Conservation (phyloP, 345 rosid genomes). For the Zanthoxylum bungeanum region DNA sequence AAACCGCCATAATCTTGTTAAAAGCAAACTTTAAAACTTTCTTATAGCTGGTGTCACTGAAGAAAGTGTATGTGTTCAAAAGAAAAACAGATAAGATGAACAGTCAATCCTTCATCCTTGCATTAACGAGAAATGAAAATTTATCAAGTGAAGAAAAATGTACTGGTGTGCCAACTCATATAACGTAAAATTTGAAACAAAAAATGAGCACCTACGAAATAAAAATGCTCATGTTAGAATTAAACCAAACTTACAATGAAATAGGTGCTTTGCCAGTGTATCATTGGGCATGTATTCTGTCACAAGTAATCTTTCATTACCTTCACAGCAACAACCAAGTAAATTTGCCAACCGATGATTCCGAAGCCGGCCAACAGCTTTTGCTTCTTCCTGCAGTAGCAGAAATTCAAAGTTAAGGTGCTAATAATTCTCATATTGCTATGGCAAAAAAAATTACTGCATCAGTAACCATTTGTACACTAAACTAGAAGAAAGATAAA, state of each 20-base stretch:
- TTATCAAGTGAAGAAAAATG: not conserved
- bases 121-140: not conserved
- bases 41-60: not conserved
- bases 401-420: not conserved
- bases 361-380: conserved; percentile 78
- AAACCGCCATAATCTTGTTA: not conserved
- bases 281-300: conserved; percentile 90
- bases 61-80: not conserved
- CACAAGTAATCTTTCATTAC: conserved; percentile 80
- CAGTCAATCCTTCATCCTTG: not conserved
- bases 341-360: conserved; percentile 75
- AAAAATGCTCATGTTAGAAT: not conserved
- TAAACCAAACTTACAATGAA: conserved; percentile 55
- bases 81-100: not conserved
- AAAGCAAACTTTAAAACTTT: not conserved
- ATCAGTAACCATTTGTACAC: not conserved
- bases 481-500: not conserved
- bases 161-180: no score
- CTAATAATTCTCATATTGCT: not conserved
- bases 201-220: not conserved
- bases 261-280: conserved; percentile 89
- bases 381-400: conserved; percentile 74
- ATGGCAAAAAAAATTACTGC: not conserved
- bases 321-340: conserved; percentile 87
- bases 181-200: not conserved